phyloP scores from a whole-genome alignment of 2,329 filamentous ascomycete genomes.

The Juglanconis sp. region DNA sequence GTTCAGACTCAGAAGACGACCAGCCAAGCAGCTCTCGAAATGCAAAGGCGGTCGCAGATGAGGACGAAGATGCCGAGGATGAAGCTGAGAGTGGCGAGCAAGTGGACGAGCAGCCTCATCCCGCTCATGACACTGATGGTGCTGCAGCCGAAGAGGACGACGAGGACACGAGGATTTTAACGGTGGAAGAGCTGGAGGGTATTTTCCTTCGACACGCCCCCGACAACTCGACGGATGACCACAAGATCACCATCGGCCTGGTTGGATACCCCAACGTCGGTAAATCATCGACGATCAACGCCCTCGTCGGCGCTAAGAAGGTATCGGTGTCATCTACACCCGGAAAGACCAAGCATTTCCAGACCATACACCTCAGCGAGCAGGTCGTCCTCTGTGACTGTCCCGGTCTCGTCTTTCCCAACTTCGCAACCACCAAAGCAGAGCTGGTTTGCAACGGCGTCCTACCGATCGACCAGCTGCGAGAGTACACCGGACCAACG shows the following conservation, averaged over 20 bases:
- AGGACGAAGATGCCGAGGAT: conserved; percentile 29
- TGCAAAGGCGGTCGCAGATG: conserved; percentile 16
- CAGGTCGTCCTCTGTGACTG: conserved; percentile 94
- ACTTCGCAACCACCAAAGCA: conserved; percentile 94
- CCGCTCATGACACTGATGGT: conserved; percentile 36
- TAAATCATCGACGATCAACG: conserved; percentile 99
- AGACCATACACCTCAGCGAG: conserved; percentile 91
- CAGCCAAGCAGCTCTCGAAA: conserved; percentile 28
- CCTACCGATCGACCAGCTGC: conserved; percentile 91
- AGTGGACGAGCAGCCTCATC: conserved; percentile 17
- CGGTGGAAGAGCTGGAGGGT: conserved; percentile 86
- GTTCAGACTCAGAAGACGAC: conserved; percentile 42
- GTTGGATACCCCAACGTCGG: conserved; percentile 98
- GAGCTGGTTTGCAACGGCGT: conserved; percentile 95
- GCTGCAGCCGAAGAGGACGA: conserved; percentile 41
- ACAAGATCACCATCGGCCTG: conserved; percentile 83
- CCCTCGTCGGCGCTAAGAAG: conserved; percentile 96
- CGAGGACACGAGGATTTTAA: conserved; percentile 75
- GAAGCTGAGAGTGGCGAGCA: conserved; percentile 28
- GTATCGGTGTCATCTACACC: conserved; percentile 96
- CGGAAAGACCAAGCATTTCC: conserved; percentile 99
- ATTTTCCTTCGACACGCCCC: conserved; percentile 76
- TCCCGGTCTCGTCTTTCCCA: conserved; percentile 96
- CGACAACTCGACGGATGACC: conserved; percentile 43
- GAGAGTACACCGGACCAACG: conserved; percentile 86